Evolutionary conservation across 805 yeast genomes (phyloP).

Genomic region (Suhomyces tanzawaensis): DNA sequence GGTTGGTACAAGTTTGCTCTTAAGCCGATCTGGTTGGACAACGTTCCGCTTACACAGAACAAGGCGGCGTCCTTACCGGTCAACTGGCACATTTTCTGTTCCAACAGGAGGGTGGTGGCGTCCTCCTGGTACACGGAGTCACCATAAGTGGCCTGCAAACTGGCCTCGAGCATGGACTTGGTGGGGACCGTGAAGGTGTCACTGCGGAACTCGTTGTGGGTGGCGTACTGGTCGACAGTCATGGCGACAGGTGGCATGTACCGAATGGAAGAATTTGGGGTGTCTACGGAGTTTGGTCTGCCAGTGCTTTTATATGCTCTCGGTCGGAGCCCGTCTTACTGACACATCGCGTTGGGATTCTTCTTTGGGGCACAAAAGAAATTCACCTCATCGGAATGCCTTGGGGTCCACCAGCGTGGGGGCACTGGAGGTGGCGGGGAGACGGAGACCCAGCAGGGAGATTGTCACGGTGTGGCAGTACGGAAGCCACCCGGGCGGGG

Average conservation of each 20-base stretch:
- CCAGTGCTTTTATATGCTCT: too few species aligned
- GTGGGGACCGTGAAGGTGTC: slow-evolving; percentile 94
- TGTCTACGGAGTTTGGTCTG: too few species aligned
- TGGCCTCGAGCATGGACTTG: slow-evolving; percentile 45
- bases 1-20: slow-evolving; percentile 77
- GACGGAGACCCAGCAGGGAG: too few species aligned
- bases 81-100: slow-evolving; percentile 58
- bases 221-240: slow-evolving; percentile 20
- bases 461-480: too few species aligned
- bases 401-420: neutral
- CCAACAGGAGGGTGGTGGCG: slow-evolving; percentile 60
- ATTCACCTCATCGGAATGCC: neutral
- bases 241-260: too few species aligned
- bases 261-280: too few species aligned
- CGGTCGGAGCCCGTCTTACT: neutral
- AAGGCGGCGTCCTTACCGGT: slow-evolving; percentile 81
- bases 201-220: slow-evolving; percentile 46
- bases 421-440: too few species aligned
- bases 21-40: slow-evolving; percentile 84
- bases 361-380: neutral
- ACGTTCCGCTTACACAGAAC: slow-evolving; percentile 84
- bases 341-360: neutral
- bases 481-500: too few species aligned
- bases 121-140: slow-evolving; percentile 92
- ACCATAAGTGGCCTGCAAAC: slow-evolving; percentile 56